Evolutionary conservation across 352 stramenopile species (phyloP), one percentile per base, ranked within the genome.

Genomic region (Globisporangium radiosum): DNA sequence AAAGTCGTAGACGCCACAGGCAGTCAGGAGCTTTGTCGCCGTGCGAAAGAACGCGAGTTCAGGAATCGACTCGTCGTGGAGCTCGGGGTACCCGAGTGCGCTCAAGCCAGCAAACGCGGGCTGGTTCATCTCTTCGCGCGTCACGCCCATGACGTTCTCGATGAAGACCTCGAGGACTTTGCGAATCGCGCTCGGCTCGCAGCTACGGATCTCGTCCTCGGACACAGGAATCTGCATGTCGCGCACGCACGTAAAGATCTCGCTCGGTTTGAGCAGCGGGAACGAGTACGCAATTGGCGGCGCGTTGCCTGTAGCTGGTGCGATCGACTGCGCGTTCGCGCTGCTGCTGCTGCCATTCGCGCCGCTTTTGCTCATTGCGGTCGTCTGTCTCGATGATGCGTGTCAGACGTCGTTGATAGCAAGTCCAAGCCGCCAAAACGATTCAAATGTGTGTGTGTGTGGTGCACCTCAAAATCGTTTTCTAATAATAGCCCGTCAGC

Each of bases 1-100:
- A 77, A 99, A 99, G 66, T 99, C 95, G 64, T 90, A 65, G 25
- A 98, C 84, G 37, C 95, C 96, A 56, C 91, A 98, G 42, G 88
- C 87, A 6, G 68, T 66, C 69, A 99, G 90, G 55, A 98, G 83
- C 64, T 89, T 92, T 58, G 78, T 83, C 4, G 94, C 71, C 36
- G 94, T 80, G 61, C 78, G 77, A 67, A 98, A 98, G 69, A 98
- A 98, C 19, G 88, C 87, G 14, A 98, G 67, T 59, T 98, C 92
- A 2, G 88, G 77, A 17, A 98, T 82, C n/a, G 78, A 94, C 25
- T 98, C 91, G 53, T 96, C 75, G 71, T 99, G 94, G 1, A 99
- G 69, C 66, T 98, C 89, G 1, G 93, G 90, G 64, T 93, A 95
- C 45, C 68, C 83, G 10, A 98, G 73, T 45, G 75, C 76, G 37